phyloP scores from a whole-genome alignment of 768 basidiomycete genomes.

The Rhodotorula taiwanensis region DNA sequence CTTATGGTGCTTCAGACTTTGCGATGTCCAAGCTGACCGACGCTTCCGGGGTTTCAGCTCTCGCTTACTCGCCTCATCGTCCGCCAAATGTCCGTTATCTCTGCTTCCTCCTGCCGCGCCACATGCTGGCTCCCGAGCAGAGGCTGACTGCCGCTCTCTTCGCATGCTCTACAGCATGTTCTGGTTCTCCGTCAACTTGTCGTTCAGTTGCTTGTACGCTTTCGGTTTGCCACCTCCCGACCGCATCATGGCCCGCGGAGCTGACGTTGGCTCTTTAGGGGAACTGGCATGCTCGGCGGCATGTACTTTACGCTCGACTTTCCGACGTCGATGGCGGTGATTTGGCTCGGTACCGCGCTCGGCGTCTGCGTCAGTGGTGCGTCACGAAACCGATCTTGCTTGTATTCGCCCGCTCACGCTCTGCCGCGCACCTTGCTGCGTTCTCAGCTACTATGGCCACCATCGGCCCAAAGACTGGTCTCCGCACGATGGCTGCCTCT shows the following conservation, averaged over 20 bases:
- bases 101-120: no score
- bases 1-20: no score
- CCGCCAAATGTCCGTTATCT: conserved; percentile 5
- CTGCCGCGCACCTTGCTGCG: no score
- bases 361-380: conserved; percentile 43
- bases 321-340: conserved; percentile 50
- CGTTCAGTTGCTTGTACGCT: conserved; percentile 51
- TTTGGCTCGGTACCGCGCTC: conserved; percentile 51
- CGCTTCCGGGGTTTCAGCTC: no score
- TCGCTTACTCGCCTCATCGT: conserved; percentile 2
- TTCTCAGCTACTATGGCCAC: conserved; percentile 54
- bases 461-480: conserved; percentile 53
- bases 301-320: conserved; percentile 51
- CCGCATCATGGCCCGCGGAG: background rate
- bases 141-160: background rate
- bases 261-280: background rate
- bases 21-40: no score
- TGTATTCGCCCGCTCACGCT: no score
- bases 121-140: background rate
- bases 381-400: no score
- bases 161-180: conserved; percentile 32
- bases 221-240: conserved; percentile 52
- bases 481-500: conserved; percentile 55
- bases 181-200: conserved; percentile 52
- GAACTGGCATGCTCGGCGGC: background rate